phyloP scores from a whole-genome alignment of 2,329 filamentous ascomycete genomes.

The Dichotomopilus funicola region DNA sequence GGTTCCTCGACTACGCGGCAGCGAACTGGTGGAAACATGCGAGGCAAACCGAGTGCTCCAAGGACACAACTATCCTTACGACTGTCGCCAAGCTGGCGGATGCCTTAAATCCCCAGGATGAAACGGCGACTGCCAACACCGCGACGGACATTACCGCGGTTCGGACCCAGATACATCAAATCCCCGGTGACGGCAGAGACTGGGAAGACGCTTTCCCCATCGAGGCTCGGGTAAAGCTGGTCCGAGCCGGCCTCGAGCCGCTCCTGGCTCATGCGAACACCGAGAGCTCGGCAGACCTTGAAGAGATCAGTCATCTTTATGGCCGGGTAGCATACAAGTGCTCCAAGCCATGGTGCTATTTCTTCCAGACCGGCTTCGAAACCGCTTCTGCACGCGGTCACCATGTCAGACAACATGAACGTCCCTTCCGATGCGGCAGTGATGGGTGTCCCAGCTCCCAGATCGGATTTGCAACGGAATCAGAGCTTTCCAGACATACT shows the following conservation, averaged over 20 bases:
- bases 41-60: not conserved
- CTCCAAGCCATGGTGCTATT: not conserved
- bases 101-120: too few species aligned
- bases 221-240: not conserved
- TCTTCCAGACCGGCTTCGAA: not conserved
- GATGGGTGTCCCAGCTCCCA: not conserved
- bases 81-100: too few species aligned
- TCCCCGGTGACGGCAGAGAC: not conserved
- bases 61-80: too few species aligned
- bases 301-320: not conserved
- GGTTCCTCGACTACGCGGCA: constrained; percentile 4
- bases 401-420: not conserved
- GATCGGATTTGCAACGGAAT: not conserved
- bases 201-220: not conserved
- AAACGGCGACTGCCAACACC: too few species aligned
- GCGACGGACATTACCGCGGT: not conserved
- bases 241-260: not conserved
- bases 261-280: not conserved
- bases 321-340: constrained; percentile 1
- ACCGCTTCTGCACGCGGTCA: not conserved
- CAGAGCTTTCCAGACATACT: not conserved
- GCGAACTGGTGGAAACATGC: constrained; percentile 6
- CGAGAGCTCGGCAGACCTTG: not conserved
- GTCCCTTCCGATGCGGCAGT: not conserved
- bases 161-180: not conserved